phyloP scores from a whole-genome alignment of 306 rosid genomes.

The Carpinus viminea region DNA sequence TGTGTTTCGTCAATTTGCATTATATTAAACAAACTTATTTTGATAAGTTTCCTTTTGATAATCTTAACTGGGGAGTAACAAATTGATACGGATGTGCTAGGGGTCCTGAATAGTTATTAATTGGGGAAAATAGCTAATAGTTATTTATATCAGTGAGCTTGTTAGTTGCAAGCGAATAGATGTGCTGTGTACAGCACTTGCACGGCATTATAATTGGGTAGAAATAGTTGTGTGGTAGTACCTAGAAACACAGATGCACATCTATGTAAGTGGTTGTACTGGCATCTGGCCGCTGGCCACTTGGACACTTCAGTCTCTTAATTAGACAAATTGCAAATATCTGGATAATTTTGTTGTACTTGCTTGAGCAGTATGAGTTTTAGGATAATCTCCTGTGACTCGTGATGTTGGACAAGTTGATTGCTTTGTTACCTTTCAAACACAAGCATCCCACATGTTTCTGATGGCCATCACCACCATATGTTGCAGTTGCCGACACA shows the following conservation, averaged over 20 bases:
- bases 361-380: neutral
- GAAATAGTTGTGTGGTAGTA: neutral
- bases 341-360: neutral
- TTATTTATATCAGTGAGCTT: neutral
- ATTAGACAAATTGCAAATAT: neutral
- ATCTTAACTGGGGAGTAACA: constrained; percentile 25
- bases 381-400: neutral
- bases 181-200: neutral
- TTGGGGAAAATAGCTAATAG: too few species aligned
- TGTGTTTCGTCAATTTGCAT: constrained; percentile 24
- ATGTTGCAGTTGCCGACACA: neutral
- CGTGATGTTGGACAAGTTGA: neutral
- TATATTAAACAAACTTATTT: constrained; percentile 8
- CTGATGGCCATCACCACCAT: neutral
- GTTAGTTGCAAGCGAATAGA: constrained; percentile 6
- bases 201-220: neutral
- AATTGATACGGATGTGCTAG: constrained; percentile 3
- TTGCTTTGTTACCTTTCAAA: neutral
- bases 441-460: neutral
- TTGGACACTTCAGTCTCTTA: neutral
- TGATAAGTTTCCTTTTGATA: constrained; percentile 6
- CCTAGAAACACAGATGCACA: neutral
- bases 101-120: neutral
- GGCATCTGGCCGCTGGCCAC: neutral
- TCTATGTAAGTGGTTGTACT: neutral